Percentiles rank a stretch among this genome's conserved stretches.
Conservation (phyloP, 2,329 filamentous ascomycete genomes). For the Talaromyces albobiverticillius region DNA sequence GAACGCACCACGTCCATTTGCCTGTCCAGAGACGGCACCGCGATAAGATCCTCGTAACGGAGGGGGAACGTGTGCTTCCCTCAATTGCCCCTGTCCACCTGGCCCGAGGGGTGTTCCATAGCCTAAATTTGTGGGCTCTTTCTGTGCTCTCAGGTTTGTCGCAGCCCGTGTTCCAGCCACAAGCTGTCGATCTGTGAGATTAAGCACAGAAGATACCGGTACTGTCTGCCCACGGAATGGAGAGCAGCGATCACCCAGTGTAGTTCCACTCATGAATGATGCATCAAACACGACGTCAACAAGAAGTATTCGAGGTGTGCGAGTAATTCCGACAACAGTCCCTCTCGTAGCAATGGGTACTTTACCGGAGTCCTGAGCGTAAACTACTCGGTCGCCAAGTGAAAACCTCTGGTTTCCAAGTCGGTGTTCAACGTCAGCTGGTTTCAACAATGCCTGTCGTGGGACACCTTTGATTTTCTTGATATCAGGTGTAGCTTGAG, state of each 20-base stretch:
- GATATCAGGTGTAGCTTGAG: conserved; percentile 53
- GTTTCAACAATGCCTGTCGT: conserved; percentile 82
- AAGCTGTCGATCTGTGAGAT: conserved; percentile 78
- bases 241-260: conserved; percentile 82
- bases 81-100: conserved; percentile 60
- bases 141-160: conserved; percentile 52
- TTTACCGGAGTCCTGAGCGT: conserved; percentile 87
- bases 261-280: conserved; percentile 96
- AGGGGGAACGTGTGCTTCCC: conserved; percentile 54
- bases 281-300: conserved; percentile 92
- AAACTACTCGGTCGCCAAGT: conserved; percentile 88
- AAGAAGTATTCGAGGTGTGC: conserved; percentile 75
- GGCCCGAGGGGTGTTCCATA: conserved; percentile 58
- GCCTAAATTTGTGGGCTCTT: conserved; percentile 37
- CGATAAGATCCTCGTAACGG: conserved; percentile 59
- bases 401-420: conserved; percentile 78
- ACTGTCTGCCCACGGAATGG: conserved; percentile 94
- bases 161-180: conserved; percentile 54
- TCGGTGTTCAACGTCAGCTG: conserved; percentile 91
- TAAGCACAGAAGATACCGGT: conserved; percentile 80
- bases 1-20: conserved; percentile 22
- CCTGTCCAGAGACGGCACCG: conserved; percentile 52
- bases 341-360: conserved; percentile 89
- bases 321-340: conserved; percentile 91
- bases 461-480: conserved; percentile 79